Base-by-base conservation (phyloP, 2,329 filamentous ascomycete species). In the Neospermospora avenae region DNA sequence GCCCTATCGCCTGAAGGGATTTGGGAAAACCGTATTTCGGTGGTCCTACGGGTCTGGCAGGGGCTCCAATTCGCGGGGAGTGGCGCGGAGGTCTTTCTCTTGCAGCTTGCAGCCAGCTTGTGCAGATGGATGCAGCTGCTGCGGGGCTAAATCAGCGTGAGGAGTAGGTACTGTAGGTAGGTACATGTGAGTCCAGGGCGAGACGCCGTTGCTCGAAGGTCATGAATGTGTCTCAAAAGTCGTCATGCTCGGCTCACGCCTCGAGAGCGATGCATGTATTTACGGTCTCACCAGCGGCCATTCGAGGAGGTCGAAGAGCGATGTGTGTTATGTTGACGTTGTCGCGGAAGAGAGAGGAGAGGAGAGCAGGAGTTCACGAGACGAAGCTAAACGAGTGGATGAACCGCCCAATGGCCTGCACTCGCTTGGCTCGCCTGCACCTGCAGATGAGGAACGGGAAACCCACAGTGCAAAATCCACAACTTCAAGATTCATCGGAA, bases 1-100 rank as follows among this genome's bases (percentile, higher is more conserved):
- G 59, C 54, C 59, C 65, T 64, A 64, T 67, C 59, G 60, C 44
- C 57, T 46, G 58, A 60, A 57, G 51, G 61, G 57, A 55, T 60
- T 48, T 55, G 39, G 18, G 39, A 20, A 18, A 44, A 37, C 11
- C 16, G 35, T 28, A 14, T 42, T 42, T 41, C 16, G 51, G 51
- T 54, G 51, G 51, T 42, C 41, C 51, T 22, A 35, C 25, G 6
- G 49, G 54, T 49, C 46, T 57, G 44, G 35, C 55, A 48, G 37
- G 58, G 53, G 51, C 42, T 58, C 20, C 51, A 57, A 65, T 65
- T 65, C 63, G 63, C 60, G 51, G 59, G 57, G 55, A 34, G 39
- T 35, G 58, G 31, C 52, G 55, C 46, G 49, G 56, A 58, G 45
- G 59, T 57, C 62, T 64, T 64, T 58, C 55, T 62, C 54, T n/a